A percentile compares a stretch with the other conserved stretches of the same genome.
phyloP scores from a whole-genome alignment of 2,329 filamentous ascomycete genomes.

The Neopestalotiopsis clavispora region DNA sequence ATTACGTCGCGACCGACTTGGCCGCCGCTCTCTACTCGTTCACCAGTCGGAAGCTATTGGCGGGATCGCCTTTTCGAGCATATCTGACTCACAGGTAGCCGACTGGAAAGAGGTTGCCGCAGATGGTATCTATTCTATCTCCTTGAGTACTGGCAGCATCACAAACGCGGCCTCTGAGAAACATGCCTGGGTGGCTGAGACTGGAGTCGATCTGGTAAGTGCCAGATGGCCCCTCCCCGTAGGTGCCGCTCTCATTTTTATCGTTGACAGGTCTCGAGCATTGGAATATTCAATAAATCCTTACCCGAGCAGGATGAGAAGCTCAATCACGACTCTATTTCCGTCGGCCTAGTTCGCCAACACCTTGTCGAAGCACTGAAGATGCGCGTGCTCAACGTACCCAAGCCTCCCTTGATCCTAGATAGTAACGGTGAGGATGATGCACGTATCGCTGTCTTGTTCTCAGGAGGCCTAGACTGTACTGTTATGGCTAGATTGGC shows the following conservation, averaged over 20 bases:
- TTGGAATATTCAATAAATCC: conserved; percentile 57
- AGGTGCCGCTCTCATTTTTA: conserved; percentile 44
- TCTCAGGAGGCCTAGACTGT: conserved; percentile 94
- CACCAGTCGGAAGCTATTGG: conserved; percentile 46
- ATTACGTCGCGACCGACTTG: conserved; percentile 86
- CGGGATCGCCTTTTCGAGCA: conserved; percentile 70
- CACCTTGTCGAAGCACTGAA: conserved; percentile 66
- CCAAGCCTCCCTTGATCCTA: conserved; percentile 52
- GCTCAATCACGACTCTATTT: conserved; percentile 47
- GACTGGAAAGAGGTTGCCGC: conserved; percentile 84
- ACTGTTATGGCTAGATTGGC: conserved; percentile 81
- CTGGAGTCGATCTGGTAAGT: conserved; percentile 52
- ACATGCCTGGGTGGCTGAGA: conserved; percentile 39
- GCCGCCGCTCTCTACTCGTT: conserved; percentile 79
- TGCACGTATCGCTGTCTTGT: conserved; percentile 76
- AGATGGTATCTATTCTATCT: conserved; percentile 76
- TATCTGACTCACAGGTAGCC: conserved; percentile 58
- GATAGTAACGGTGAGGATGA: conserved; percentile 33
- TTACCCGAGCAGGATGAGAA: conserved; percentile 38
- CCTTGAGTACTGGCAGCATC: conserved; percentile 45
- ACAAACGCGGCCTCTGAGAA: conserved; percentile 23
- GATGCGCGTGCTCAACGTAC: conserved; percentile 69
- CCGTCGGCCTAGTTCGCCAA: conserved; percentile 57
- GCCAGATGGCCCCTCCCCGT: conserved; percentile 23
- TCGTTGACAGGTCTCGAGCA: conserved; percentile 53